These are phyloP conservation scores for Xylaria flabelliformis DNA, from an alignment of 495 filamentous ascomycete species.

Conservation along the genomic window DNA sequence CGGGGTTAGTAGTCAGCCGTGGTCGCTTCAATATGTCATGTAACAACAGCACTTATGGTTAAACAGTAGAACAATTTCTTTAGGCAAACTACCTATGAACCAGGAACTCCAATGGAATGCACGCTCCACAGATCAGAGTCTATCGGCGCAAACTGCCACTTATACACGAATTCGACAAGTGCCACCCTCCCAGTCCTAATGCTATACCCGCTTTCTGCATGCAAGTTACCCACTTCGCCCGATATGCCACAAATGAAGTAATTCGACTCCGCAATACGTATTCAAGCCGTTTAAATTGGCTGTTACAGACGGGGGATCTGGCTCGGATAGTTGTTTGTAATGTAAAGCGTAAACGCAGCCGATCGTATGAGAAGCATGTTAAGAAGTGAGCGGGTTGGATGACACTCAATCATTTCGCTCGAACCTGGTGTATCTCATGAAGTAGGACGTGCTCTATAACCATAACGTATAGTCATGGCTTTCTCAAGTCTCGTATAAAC, in stretches of 20 bases:
- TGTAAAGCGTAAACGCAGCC: background rate
- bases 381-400: background rate
- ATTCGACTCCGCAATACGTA: slow-evolving; percentile 7
- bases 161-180: slow-evolving; percentile 31
- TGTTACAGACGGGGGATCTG: background rate
- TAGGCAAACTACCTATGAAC: slow-evolving; percentile 23
- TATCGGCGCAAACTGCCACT: slow-evolving; percentile 32
- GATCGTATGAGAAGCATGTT: background rate
- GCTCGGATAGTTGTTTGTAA: slow-evolving; percentile 8
- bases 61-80: slow-evolving; percentile 15
- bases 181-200: slow-evolving; percentile 26
- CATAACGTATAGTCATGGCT: slow-evolving; percentile 13
- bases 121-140: slow-evolving; percentile 35
- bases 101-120: slow-evolving; percentile 21
- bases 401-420: background rate
- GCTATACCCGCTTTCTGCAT: slow-evolving; percentile 27
- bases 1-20: no score
- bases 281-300: background rate
- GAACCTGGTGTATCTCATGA: background rate
- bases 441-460: slow-evolving; percentile 5
- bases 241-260: slow-evolving; percentile 16
- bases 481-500: slow-evolving; percentile 14
- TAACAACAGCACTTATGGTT: background rate
- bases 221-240: slow-evolving; percentile 18
- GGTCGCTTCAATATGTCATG: background rate